Conservation (phyloP, 2,329 filamentous ascomycete genomes). For the Graphium sp. region DNA sequence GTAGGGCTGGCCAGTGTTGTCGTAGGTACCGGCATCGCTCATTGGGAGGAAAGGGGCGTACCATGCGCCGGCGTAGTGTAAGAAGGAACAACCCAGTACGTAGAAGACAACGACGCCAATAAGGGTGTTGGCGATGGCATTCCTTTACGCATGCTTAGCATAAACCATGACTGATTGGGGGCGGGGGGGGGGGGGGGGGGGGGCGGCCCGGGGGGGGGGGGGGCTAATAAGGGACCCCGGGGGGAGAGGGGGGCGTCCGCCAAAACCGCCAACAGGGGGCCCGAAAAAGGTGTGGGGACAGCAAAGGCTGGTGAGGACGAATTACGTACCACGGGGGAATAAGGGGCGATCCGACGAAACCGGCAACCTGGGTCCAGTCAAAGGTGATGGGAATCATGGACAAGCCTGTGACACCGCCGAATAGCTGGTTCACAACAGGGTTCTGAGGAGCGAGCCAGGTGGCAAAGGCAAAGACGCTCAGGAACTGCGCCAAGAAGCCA, state of each 20-base stretch:
- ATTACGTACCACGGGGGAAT: slow-evolving; percentile 46
- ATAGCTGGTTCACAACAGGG: slow-evolving; percentile 53
- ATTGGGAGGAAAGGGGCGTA: slow-evolving; percentile 50
- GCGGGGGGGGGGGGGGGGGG: no score
- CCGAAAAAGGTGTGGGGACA: no score
- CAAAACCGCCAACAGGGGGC: no score
- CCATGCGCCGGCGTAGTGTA: slow-evolving; percentile 53
- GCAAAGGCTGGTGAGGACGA: no score
- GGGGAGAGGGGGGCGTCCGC: no score
- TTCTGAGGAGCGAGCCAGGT: slow-evolving; percentile 59
- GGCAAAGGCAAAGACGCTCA: slow-evolving; percentile 54
- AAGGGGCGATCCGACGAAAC: slow-evolving; percentile 50
- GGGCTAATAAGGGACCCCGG: no score
- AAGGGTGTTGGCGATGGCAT: slow-evolving; percentile 56
- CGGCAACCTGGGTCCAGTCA: slow-evolving; percentile 59
- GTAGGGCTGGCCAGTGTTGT: slow-evolving; percentile 49
- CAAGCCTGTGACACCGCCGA: slow-evolving; percentile 51
- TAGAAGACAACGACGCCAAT: slow-evolving; percentile 52
- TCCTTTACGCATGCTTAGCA: slow-evolving; percentile 30
- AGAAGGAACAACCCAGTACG: slow-evolving; percentile 35
- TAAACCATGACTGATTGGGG: no score
- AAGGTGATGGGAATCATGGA: slow-evolving; percentile 57
- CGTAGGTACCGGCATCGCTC: slow-evolving; percentile 52
- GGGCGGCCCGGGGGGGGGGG: no score
- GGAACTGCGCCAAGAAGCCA: slow-evolving; percentile 49